These are phyloP conservation scores for Hibiscus syriacus DNA, from an alignment of 345 rosid species.

Conservation along the genomic window DNA sequence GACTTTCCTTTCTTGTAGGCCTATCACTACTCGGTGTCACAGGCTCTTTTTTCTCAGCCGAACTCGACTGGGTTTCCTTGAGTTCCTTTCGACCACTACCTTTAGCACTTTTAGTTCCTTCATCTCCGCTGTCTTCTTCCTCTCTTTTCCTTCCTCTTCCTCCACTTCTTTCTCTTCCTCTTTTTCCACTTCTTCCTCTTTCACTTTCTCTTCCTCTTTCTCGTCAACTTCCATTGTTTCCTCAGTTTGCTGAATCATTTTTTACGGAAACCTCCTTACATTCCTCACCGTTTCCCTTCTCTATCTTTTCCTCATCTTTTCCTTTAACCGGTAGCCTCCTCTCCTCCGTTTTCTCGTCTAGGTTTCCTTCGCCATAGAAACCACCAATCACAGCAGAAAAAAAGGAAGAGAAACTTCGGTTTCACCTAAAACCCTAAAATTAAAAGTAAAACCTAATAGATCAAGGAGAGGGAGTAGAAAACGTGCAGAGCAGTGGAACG, in stretches of 20 bases:
- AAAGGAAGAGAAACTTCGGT: background rate
- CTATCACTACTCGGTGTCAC: constrained; percentile 59
- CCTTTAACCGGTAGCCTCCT: no score
- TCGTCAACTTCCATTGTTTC: background rate
- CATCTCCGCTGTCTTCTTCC: constrained; percentile 11
- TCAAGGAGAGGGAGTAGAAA: background rate
- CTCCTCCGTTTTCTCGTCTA: constrained; percentile 40
- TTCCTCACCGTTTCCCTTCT: constrained; percentile 13
- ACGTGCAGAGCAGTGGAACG: background rate
- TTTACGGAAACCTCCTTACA: constrained; percentile 15
- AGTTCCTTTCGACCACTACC: constrained; percentile 18
- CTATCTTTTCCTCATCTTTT: constrained; percentile 3
- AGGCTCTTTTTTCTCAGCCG: constrained; percentile 28
- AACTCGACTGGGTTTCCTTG: constrained; percentile 16
- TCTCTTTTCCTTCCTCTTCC: no score
- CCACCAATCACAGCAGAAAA: background rate
- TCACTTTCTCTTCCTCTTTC: background rate
- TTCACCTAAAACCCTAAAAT: constrained; percentile 16
- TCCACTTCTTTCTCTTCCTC: no score
- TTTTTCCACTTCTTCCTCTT: no score
- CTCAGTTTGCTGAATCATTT: background rate
- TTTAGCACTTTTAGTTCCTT: background rate
- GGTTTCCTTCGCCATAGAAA: constrained; percentile 57
- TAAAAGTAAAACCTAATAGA: background rate
- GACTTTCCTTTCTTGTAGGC: constrained; percentile 76